Base-by-base conservation (phyloP, 1,284 basidiomycete species). In the Macrocybe sp. region DNA sequence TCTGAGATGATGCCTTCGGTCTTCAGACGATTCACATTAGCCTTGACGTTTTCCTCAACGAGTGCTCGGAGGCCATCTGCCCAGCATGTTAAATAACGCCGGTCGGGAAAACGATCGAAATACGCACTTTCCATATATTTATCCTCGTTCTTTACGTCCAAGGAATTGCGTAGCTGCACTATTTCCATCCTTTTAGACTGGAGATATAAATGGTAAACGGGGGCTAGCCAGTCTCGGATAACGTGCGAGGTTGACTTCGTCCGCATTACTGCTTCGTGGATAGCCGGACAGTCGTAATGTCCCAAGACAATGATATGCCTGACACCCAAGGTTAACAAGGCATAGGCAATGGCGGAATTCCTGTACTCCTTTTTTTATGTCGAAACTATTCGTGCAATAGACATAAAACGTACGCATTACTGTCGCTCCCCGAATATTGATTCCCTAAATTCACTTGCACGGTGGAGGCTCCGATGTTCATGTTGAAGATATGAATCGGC, bases 1-100 rank as follows among this genome's bases (percentile, higher is more conserved):
- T 22, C 22, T 4, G 22, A 22, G 33, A 55, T 48, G 34, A 59
- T 49, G 44, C 55, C 58, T 40, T 64, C 54, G 35, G 56, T 50
- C 30, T 54, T 57, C 12, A 64, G 55, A 14, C 54, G 53, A 41
- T 59, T 55, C 6, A 68, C 67, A 34, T 59, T 60, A 14, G 57
- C 52, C 52, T 64, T 68, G 35, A 67, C 65, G 50, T 67, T 70
- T 48, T 68, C 64, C 50, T 70, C 64, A 3, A 70, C 62, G 22
- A 68, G 60, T n/a, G 65, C 66, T 35, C 62, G 59, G 41, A 63
- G 64, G 2, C 66, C 66, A 43, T 61, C 34, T 22, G 22, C 22
- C 22, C 4, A 22, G 22, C 22, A 22, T 22, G 22, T 22, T 4
- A 3, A 22, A 22, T 22, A 22, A 22, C 22, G 22, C 22, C 2